phyloP scores from a whole-genome alignment of 2,329 filamentous ascomycete genomes.

The Phaeosphaeria sp. region DNA sequence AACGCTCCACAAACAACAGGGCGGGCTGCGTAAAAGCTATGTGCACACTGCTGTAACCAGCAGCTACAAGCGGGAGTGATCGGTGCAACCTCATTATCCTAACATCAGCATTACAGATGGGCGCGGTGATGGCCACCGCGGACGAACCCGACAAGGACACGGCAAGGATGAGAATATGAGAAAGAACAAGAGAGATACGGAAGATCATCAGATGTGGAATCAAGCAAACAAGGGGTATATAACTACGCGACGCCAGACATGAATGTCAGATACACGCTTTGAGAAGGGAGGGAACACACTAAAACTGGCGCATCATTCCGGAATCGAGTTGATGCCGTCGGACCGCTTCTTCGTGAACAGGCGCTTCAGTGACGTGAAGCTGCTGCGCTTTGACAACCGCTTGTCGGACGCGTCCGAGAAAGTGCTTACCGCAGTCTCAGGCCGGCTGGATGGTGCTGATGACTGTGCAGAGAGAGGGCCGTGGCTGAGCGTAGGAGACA shows the following conservation, averaged over 20 bases:
- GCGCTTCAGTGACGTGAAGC: slow-evolving; percentile 43
- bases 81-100: slow-evolving; percentile 24
- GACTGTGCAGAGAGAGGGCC: slow-evolving; percentile 20
- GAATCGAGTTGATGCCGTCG: slow-evolving; percentile 40
- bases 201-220: slow-evolving; percentile 10
- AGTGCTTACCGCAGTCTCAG: slow-evolving; percentile 38
- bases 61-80: background rate
- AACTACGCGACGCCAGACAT: slow-evolving; percentile 34
- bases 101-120: slow-evolving; percentile 22
- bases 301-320: slow-evolving; percentile 30
- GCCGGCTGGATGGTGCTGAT: slow-evolving; percentile 26
- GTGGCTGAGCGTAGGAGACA: slow-evolving; percentile 29
- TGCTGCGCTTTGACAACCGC: slow-evolving; percentile 40
- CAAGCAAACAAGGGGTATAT: slow-evolving; percentile 39
- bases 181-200: background rate
- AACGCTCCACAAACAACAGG: background rate
- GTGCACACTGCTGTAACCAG: background rate
- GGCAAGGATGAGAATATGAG: background rate
- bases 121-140: background rate
- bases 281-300: slow-evolving; percentile 16
- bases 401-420: slow-evolving; percentile 26
- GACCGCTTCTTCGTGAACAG: slow-evolving; percentile 47
- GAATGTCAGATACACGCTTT: slow-evolving; percentile 26
- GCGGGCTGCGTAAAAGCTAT: background rate
- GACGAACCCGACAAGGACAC: background rate